Percentiles rank a stretch among this genome's conserved stretches.
Evolutionary conservation across 805 yeast species (phyloP).

Genomic region (Vanderwaltozyma polyspora): DNA sequence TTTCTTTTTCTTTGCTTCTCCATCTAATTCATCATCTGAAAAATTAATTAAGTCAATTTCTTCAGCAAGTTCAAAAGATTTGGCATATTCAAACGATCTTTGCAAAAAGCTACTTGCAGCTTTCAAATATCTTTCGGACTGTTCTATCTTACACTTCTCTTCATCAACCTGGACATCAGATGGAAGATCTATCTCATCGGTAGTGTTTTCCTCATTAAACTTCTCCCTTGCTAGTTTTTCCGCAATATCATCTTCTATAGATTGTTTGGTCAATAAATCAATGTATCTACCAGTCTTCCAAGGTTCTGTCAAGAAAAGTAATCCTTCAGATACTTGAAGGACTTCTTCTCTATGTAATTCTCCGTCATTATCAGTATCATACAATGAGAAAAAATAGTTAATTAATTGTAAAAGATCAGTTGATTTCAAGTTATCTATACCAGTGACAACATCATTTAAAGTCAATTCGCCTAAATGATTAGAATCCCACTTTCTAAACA

Average conservation of each 20-base stretch:
- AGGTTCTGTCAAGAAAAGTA: constrained; percentile 71
- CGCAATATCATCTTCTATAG: constrained; percentile 58
- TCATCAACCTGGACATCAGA: constrained; percentile 52
- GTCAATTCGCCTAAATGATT: constrained; percentile 43
- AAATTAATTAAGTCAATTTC: constrained; percentile 32
- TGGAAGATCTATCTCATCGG: constrained; percentile 40
- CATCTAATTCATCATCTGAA: constrained; percentile 28
- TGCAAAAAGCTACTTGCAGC: constrained; percentile 83
- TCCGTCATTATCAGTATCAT: constrained; percentile 49
- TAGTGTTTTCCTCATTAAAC: constrained; percentile 17
- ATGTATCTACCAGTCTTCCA: constrained; percentile 64
- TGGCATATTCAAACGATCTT: constrained; percentile 83
- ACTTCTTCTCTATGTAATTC: constrained; percentile 69
- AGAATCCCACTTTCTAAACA: constrained; percentile 67
- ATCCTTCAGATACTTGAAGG: constrained; percentile 75
- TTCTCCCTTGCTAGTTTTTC: constrained; percentile 38
- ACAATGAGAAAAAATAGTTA: constrained; percentile 68
- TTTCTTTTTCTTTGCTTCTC: constrained; percentile 16
- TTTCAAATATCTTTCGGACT: constrained; percentile 68
- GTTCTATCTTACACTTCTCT: constrained; percentile 48
- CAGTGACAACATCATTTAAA: constrained; percentile 58
- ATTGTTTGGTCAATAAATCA: constrained; percentile 52
- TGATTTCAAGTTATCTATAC: constrained; percentile 58
- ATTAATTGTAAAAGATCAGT: constrained; percentile 69
- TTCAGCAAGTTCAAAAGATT: constrained; percentile 43